A percentile compares a stretch with the other conserved stretches of the same genome.
Evolutionary conservation across 306 rosid genomes (phyloP).

Genomic region (Sphenostylis stenocarpa): DNA sequence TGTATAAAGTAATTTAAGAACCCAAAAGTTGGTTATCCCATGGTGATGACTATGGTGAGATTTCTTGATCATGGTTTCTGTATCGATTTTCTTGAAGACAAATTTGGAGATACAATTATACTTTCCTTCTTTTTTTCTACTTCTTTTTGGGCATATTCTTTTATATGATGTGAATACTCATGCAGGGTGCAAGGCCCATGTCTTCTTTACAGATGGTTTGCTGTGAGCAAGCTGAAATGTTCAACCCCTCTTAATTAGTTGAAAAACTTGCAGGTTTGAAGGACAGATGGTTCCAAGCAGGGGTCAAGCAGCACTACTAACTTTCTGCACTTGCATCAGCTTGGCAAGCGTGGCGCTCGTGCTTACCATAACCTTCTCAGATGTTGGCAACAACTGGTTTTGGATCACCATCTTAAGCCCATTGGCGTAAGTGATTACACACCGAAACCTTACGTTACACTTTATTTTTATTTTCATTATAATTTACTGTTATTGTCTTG

Average conservation of each 20-base stretch:
- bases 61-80: background rate
- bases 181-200: background rate
- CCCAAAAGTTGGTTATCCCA: too few species aligned
- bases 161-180: background rate
- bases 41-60: background rate
- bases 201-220: background rate
- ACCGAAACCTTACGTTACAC: background rate
- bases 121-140: background rate
- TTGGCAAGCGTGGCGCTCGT: constrained; percentile 89
- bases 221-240: background rate
- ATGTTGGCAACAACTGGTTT: constrained; percentile 90
- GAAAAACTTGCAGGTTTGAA: constrained; percentile 72
- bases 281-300: constrained; percentile 87
- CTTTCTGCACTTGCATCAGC: constrained; percentile 92
- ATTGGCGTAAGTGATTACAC: constrained; percentile 65
- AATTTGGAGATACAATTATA: background rate
- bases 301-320: constrained; percentile 80
- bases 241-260: background rate
- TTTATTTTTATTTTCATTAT: background rate
- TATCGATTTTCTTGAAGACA: background rate
- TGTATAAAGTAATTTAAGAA: too few species aligned
- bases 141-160: background rate
- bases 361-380: constrained; percentile 83
- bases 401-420: constrained; percentile 79
- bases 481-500: background rate